A percentile compares a stretch with the other conserved stretches of the same genome.
phyloP scores from a whole-genome alignment of 2,329 filamentous ascomycete species.

The Hypoxylon sp. region DNA sequence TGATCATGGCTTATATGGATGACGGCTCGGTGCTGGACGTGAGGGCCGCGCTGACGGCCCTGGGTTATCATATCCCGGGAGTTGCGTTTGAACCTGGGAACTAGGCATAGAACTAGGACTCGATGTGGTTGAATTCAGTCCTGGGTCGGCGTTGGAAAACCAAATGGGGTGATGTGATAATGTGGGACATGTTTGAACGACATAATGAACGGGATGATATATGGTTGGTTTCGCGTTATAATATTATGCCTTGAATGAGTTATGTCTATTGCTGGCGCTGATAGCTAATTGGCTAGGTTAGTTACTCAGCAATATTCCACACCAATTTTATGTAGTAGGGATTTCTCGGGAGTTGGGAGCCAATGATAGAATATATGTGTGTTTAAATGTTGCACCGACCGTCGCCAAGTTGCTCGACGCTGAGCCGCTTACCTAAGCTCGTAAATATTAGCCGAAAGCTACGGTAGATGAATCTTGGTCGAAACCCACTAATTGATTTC shows the following conservation, averaged over 20 bases:
- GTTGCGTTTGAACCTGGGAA: not conserved
- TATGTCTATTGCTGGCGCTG: not conserved
- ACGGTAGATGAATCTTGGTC: not conserved
- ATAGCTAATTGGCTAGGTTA: not conserved
- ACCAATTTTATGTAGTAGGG: not conserved
- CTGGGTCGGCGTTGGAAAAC: not conserved
- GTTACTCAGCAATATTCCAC: too few species aligned
- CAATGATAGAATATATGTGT: not conserved
- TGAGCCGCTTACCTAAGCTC: not conserved
- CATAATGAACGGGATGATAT: not conserved
- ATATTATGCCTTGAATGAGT: not conserved
- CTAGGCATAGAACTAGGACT: not conserved
- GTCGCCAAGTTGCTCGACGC: not conserved
- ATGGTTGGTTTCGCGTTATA: not conserved
- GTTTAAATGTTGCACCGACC: not conserved
- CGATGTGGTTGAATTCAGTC: not conserved
- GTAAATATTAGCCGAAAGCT: not conserved
- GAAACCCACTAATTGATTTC: not conserved
- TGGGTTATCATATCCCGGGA: slow-evolving; percentile 6
- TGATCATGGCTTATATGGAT: slow-evolving; percentile 6
- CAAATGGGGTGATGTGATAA: not conserved
- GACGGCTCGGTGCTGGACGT: slow-evolving; percentile 4
- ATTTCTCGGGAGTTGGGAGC: not conserved
- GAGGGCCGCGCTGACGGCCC: not conserved
- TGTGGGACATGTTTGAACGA: not conserved